Evolutionary conservation across 106 monocot genomes (phyloP).

Genomic region (Posidonia australis): DNA sequence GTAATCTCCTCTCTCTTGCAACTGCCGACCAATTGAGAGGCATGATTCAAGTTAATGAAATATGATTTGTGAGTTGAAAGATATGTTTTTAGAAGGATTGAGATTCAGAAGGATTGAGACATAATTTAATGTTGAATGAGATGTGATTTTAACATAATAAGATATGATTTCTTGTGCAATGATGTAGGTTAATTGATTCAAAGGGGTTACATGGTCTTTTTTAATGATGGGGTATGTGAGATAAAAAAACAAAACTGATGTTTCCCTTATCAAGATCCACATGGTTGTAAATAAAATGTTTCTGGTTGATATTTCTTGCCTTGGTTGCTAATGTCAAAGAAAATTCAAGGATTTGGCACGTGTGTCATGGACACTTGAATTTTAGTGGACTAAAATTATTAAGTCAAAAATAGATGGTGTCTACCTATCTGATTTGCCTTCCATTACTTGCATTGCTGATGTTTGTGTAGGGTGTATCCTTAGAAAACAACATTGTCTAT

Average conservation of each 20-base stretch:
- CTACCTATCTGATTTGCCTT: not conserved
- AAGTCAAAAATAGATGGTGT: not conserved
- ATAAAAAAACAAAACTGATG: not conserved
- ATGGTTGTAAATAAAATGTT: not conserved
- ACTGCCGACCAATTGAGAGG: too few species aligned
- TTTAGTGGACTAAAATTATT: conserved; percentile 5
- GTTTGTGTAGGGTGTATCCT: conserved; percentile 10
- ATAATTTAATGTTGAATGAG: too few species aligned
- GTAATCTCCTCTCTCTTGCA: too few species aligned
- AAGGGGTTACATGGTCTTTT: too few species aligned
- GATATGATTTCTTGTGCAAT: too few species aligned
- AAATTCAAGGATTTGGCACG: not conserved
- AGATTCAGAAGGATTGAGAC: too few species aligned
- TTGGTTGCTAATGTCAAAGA: not conserved
- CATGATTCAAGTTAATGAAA: too few species aligned
- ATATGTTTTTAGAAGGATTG: too few species aligned
- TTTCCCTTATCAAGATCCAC: not conserved
- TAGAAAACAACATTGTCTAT: conserved; percentile 5
- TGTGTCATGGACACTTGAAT: not conserved
- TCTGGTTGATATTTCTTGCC: not conserved
- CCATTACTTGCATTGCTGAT: conserved; percentile 1
- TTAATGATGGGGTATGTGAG: not conserved
- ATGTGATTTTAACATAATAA: too few species aligned
- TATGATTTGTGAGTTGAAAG: too few species aligned
- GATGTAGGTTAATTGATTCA: not conserved